Evolutionary conservation across 371 early-diverging fungal genomes (phyloP).

Genomic region (Thermomucor indicae-seudaticae): DNA sequence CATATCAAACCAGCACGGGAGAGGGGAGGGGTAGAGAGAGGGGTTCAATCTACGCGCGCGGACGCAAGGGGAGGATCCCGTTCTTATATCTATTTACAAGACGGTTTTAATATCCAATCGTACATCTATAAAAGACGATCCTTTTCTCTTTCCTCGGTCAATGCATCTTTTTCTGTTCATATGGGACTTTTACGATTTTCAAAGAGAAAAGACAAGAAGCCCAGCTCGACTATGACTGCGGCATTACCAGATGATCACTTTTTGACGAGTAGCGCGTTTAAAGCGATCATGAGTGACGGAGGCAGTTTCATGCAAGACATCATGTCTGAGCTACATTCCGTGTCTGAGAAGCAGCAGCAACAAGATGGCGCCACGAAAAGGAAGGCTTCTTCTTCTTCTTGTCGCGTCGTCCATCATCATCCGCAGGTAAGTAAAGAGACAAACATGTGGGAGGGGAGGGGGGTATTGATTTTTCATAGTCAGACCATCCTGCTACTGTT

Average conservation of each 20-base stretch:
- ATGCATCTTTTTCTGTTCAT: background rate
- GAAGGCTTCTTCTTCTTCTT: background rate
- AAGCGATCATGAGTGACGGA: background rate
- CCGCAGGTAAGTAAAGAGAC: too few relatives aligned
- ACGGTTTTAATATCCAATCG: too few relatives aligned
- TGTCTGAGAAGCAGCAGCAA: background rate
- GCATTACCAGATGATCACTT: background rate
- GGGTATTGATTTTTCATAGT: too few relatives aligned
- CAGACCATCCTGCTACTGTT: too few relatives aligned
- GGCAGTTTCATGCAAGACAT: background rate
- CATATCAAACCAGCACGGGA: too few relatives aligned
- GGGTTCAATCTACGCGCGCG: too few relatives aligned
- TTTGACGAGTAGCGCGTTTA: background rate
- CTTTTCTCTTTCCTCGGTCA: background rate
- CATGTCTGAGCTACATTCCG: background rate
- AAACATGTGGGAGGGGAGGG: too few relatives aligned
- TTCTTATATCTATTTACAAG: too few relatives aligned
- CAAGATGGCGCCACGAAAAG: background rate
- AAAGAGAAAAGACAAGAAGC: conserved; percentile 1
- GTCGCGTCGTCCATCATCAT: background rate
- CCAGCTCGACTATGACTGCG: background rate
- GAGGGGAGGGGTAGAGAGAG: too few relatives aligned
- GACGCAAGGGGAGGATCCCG: too few relatives aligned
- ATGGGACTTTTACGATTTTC: conserved; percentile 5
- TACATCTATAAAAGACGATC: too few relatives aligned